Conservation (phyloP, 164 flowering plant species). For the Pachysandra terminalis region DNA sequence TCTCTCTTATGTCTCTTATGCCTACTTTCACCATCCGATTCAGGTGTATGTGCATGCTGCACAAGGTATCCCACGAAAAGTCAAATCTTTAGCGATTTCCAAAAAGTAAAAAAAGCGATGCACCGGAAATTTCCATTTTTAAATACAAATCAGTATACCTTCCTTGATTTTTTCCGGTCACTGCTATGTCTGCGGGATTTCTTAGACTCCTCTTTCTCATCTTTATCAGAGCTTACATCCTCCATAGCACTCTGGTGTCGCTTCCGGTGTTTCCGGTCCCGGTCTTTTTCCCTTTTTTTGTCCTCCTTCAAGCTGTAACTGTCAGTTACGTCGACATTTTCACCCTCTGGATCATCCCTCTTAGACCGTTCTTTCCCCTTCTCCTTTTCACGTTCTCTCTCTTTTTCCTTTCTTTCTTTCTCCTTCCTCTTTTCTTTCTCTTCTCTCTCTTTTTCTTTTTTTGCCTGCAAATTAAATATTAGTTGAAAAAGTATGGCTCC, state of each 20-base stretch:
- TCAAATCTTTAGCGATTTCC: background rate
- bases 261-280: conserved; percentile 69
- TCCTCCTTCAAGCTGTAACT: conserved; percentile 59
- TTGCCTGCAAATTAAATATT: conserved; percentile 44
- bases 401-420: conserved; percentile 61
- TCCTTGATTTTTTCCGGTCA: conserved; percentile 86
- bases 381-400: conserved; percentile 63
- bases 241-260: conserved; percentile 59
- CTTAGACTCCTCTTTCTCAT: conserved; percentile 73
- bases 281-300: conserved; percentile 68
- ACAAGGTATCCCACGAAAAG: background rate
- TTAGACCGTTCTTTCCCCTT: conserved; percentile 68
- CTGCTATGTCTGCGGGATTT: conserved; percentile 72
- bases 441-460: conserved; percentile 73
- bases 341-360: conserved; percentile 72
- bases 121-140: background rate
- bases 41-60: conserved; percentile 70
- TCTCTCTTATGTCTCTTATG: conserved; percentile 85
- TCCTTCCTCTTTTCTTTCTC: conserved; percentile 41
- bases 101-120: background rate
- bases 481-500: too few relatives aligned
- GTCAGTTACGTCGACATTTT: conserved; percentile 50
- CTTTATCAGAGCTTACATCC: conserved; percentile 65
- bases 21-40: conserved; percentile 81
- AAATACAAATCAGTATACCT: conserved; percentile 36